phyloP scores from a whole-genome alignment of 805 yeast genomes.

The Zygosaccharomyces kombuchaensis region DNA sequence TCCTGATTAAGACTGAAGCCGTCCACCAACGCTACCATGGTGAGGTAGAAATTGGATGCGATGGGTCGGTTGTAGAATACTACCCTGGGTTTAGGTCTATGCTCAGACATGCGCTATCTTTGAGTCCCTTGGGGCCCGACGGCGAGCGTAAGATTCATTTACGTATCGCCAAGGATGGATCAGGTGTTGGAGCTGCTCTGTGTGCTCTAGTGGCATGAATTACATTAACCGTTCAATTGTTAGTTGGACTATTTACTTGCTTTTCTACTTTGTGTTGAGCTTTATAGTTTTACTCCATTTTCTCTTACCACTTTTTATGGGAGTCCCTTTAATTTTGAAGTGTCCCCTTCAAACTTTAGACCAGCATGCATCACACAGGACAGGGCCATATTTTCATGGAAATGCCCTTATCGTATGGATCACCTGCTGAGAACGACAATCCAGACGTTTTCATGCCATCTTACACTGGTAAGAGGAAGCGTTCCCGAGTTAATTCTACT shows the following conservation, averaged over 20 bases:
- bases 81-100: conserved; percentile 85
- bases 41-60: conserved; percentile 90
- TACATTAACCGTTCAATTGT: background rate
- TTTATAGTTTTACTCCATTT: background rate
- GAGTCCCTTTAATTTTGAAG: background rate
- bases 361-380: background rate
- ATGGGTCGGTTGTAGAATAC: conserved; percentile 89
- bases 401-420: conserved; percentile 13
- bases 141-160: conserved; percentile 71
- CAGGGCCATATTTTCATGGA: background rate
- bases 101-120: conserved; percentile 71
- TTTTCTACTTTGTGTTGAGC: background rate
- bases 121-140: conserved; percentile 67
- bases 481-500: conserved; percentile 6
- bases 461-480: conserved; percentile 12
- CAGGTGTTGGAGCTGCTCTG: conserved; percentile 96
- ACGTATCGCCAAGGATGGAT: conserved; percentile 88
- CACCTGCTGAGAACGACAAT: conserved; percentile 9
- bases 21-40: conserved; percentile 52
- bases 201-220: conserved; percentile 56
- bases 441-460: conserved; percentile 14
- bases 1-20: conserved; percentile 61
- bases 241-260: background rate
- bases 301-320: background rate
- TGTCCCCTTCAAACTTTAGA: background rate